Evolutionary conservation across 2,329 filamentous ascomycete genomes (phyloP), one percentile per base, ranked within the genome.

Genomic region (Geosmithia putterillii): DNA sequence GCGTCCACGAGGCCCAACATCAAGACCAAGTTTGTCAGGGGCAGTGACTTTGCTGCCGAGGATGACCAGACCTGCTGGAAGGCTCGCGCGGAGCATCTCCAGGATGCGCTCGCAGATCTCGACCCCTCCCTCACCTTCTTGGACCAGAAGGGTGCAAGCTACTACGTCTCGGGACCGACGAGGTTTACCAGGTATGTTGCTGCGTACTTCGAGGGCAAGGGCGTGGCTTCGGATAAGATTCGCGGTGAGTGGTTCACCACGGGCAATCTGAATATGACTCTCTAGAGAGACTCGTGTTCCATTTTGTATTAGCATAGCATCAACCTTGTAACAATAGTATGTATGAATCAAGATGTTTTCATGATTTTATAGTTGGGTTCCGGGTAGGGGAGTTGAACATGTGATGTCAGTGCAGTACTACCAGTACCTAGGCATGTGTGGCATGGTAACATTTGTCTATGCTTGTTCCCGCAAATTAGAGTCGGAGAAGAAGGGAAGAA

Each of bases 81-180:
- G 19, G 18, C 19, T 20, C 20, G 38, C 20, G 42, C 21, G 19
- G 38, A 42, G 42, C 46, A 46, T 41, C 62, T 63, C 44, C 59
- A 64, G 32, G 59, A 73, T 44, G 71, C 75, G 48, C 61, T 76
- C 32, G 58, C 61, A 40, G 62, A 62, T 48, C 54, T 75, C 15
- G 57, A 60, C 19, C 54, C 56, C 12, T 61, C 65, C 4, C 64
- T 73, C 46, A 56, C 76, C 25, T 67, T 63, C 49, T 59, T 76
- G 3, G 48, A 54, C 43, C 63, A 70, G 48, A 56, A 59, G 32
- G 60, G 63, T 12, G 62, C 72, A 4, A 70, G 74, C 56, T 76
- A 75, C 51, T 75, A 62, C 49, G 64, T 76, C 41, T 76, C 71
- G 47, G 73, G 73, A 0, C 70, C 72, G 0, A 70, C 74, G 56